These are phyloP conservation scores for Syzygium syzygioides DNA, from an alignment of 441 rosid genomes.

Conservation along the genomic window DNA sequence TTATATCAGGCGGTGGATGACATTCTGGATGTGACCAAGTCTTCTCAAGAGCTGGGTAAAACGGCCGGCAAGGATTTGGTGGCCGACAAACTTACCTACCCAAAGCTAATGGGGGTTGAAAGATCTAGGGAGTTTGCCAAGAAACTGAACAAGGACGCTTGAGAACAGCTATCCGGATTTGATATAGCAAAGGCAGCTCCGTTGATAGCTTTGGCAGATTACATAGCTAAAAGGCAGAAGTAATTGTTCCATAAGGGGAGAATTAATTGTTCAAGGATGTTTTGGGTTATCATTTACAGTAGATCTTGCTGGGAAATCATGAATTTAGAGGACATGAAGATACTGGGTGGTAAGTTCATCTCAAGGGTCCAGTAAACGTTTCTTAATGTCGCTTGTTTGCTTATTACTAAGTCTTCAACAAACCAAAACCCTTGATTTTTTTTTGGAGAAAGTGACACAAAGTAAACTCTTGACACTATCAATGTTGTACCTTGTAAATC, in stretches of 20 bases:
- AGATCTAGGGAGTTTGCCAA: conserved; percentile 66
- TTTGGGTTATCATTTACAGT: neutral
- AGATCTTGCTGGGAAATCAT: neutral
- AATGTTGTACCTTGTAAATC: neutral
- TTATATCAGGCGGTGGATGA: conserved; percentile 83
- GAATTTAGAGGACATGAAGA: neutral
- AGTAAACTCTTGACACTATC: neutral
- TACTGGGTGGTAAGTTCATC: neutral
- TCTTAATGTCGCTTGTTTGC: neutral
- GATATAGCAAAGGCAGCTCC: conserved; percentile 69
- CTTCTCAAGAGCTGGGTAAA: conserved; percentile 74
- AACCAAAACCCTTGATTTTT: neutral
- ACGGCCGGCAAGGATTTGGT: conserved; percentile 85
- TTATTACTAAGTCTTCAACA: neutral
- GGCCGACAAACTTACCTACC: conserved; percentile 53
- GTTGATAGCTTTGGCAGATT: conserved; percentile 75
- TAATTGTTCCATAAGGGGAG: conserved; percentile 7
- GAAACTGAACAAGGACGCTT: conserved; percentile 60
- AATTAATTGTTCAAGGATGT: neutral
- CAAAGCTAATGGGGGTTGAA: conserved; percentile 74
- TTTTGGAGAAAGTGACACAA: neutral
- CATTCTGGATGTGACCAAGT: conserved; percentile 75
- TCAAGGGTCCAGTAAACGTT: neutral
- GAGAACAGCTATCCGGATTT: conserved; percentile 50
- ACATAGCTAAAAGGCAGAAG: conserved; percentile 76